Base-by-base conservation (phyloP, 2,329 filamentous ascomycete species). In the Penicillium occitanis region DNA sequence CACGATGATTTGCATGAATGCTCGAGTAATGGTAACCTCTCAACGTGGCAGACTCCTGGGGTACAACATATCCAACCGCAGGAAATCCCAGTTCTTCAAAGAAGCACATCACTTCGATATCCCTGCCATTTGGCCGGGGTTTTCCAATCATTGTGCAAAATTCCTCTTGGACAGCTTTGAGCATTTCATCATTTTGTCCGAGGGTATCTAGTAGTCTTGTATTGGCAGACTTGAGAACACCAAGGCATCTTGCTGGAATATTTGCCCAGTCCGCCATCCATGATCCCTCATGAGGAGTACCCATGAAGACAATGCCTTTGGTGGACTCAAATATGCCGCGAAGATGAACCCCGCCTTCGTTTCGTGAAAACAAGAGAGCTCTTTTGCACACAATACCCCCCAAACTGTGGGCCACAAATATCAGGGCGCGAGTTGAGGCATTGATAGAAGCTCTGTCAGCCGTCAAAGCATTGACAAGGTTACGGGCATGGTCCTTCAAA, bases 241-340 rank as follows among this genome's bases (percentile, higher is more conserved):
- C 61, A 46, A 71, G 63, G 22, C 68, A 69, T 1, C 65, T 67
- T 22, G 68, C 75, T 0, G 73, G 72, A n/a, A 76, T 73, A 13
- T 67, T 71, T 0, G 72, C 72, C 78, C 76, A 80, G 37, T 75
- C 59, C 0, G 78, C 77, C 64, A 77, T 70, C 73, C 68, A 5
- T 3, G 75, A 70, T 0, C 77, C 77, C 7, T 70, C 67, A 63
- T 80, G 77, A 0, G 77, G 77, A 42, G 78, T 80, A 1, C 78
- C 78, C 35, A 80, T 70, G 64, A 80, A 79, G 1, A 72, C 63
- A 50, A 80, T 74, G 3, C 73, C 77, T 6, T 68, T 67, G 0
- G 74, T 76, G 28, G 68, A 74, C 0, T 73, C 40, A 46, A 77
- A 75, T 0, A 82, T 70, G 14, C 48, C 65, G 0, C 55, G 69